Conservation (phyloP, 768 basidiomycete species). For the Tricholoma furcatifolium region DNA sequence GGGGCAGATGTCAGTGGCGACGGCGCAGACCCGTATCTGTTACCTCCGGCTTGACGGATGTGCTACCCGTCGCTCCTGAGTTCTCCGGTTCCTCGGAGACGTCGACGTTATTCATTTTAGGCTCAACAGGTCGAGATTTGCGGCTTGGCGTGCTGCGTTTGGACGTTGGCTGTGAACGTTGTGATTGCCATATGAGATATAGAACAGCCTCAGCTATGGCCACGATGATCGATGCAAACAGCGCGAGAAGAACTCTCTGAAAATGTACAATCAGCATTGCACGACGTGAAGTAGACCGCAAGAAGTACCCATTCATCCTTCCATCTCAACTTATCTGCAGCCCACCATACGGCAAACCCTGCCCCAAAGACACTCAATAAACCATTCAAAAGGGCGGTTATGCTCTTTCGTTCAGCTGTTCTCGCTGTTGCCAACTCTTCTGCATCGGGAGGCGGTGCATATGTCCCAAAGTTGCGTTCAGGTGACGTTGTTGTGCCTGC, state of each 20-base stretch:
- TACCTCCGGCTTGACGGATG: conserved; percentile 10
- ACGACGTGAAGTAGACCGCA: background rate
- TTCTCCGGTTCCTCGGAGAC: conserved; percentile 11
- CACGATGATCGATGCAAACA: conserved; percentile 62
- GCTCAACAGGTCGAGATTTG: conserved; percentile 16
- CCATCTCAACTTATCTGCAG: conserved; percentile 62
- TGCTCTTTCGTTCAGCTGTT: conserved; percentile 58
- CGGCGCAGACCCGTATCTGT: conserved; percentile 25
- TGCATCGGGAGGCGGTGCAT: conserved; percentile 43
- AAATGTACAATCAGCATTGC: conserved; percentile 2
- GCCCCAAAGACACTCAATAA: conserved; percentile 67
- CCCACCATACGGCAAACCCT: conserved; percentile 73
- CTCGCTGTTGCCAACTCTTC: conserved; percentile 46
- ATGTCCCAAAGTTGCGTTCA: conserved; percentile 62
- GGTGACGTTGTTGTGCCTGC: conserved; percentile 81
- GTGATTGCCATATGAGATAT: conserved; percentile 72
- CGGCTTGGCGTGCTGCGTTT: conserved; percentile 19
- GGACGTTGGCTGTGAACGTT: conserved; percentile 26
- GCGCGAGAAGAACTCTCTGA: conserved; percentile 61
- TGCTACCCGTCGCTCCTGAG: conserved; percentile 6
- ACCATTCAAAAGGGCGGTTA: conserved; percentile 70
- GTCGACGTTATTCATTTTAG: conserved; percentile 40
- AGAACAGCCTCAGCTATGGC: conserved; percentile 68
- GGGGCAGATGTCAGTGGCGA: conserved; percentile 21
- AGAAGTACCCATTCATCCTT: conserved; percentile 71